A percentile compares a stretch with the other conserved stretches of the same genome.
Conservation (phyloP, 257 asterid species). For the Lycium barbarum region DNA sequence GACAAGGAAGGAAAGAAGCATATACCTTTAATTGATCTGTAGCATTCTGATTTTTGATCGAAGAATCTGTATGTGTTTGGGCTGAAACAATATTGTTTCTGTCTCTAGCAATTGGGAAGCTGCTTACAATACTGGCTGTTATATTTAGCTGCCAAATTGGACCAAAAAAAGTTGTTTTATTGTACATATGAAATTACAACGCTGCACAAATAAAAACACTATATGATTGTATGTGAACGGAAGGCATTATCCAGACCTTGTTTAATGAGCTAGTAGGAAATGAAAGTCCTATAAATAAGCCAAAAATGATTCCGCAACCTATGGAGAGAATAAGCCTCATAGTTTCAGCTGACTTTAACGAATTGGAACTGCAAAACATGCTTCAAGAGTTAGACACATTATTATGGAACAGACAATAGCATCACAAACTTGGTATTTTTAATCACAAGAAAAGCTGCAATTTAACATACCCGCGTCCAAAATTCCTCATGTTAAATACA, state of each 20-base stretch:
- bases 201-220: background rate
- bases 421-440: background rate
- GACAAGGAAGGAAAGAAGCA: background rate
- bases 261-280: constrained; percentile 60
- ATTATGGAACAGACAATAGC: constrained; percentile 23
- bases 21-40: constrained; percentile 64
- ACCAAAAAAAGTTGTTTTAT: constrained; percentile 27
- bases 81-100: constrained; percentile 38
- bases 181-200: constrained; percentile 9
- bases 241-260: constrained; percentile 50
- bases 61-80: constrained; percentile 33
- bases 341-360: constrained; percentile 55
- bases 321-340: constrained; percentile 59
- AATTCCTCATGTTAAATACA: constrained; percentile 48
- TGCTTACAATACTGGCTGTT: constrained; percentile 50
- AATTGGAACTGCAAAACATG: constrained; percentile 48
- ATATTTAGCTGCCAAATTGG: constrained; percentile 63
- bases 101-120: constrained; percentile 42
- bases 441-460: constrained; percentile 28
- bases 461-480: constrained; percentile 41
- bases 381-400: constrained; percentile 23
- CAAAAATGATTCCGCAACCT: constrained; percentile 61
- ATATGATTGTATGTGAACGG: background rate
- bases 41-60: constrained; percentile 35
- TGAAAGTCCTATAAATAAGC: constrained; percentile 73